These are phyloP conservation scores for Sanguinoderma infundibulare DNA, from an alignment of 1,284 basidiomycete genomes.

Conservation along the genomic window DNA sequence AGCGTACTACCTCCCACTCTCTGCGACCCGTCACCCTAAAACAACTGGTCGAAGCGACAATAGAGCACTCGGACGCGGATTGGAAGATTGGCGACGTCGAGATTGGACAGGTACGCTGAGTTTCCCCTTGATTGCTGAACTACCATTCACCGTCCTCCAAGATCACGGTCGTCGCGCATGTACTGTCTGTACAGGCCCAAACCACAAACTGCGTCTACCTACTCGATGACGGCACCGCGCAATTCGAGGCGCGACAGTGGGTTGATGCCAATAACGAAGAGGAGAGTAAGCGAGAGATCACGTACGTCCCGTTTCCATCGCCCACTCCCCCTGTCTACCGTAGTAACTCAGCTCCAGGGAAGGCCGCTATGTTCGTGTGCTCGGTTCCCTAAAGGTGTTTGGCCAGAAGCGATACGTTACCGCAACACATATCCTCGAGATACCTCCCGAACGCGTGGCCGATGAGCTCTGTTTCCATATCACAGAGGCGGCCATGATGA, in stretches of 20 bases:
- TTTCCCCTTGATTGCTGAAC: background rate
- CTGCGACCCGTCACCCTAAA: slow-evolving; percentile 87
- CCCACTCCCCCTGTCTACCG: background rate
- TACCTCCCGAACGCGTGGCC: background rate
- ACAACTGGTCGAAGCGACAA: slow-evolving; percentile 79
- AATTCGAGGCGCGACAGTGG: slow-evolving; percentile 91
- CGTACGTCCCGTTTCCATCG: slow-evolving; percentile 37
- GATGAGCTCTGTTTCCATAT: slow-evolving; percentile 83
- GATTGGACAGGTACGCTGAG: slow-evolving; percentile 71
- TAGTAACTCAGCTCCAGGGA: slow-evolving; percentile 51
- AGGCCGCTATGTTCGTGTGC: slow-evolving; percentile 81
- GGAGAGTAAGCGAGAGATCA: slow-evolving; percentile 51
- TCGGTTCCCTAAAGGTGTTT: slow-evolving; percentile 91
- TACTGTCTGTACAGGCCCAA: slow-evolving; percentile 71
- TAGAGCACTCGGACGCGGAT: slow-evolving; percentile 88
- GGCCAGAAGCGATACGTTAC: slow-evolving; percentile 85
- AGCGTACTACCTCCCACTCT: slow-evolving; percentile 54
- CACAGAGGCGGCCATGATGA: slow-evolving; percentile 57
- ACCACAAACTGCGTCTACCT: slow-evolving; percentile 85
- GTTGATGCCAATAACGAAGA: slow-evolving; percentile 67
- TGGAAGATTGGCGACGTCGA: slow-evolving; percentile 86
- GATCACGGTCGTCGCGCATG: slow-evolving; percentile 83
- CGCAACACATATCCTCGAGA: slow-evolving; percentile 55
- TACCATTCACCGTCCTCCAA: slow-evolving; percentile 32
- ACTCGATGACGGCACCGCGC: slow-evolving; percentile 90